Percentiles rank a stretch among this genome's conserved stretches.
These are phyloP conservation scores for Golubevia sp. DNA, from an alignment of 1,284 basidiomycete species.

Conservation along the genomic window DNA sequence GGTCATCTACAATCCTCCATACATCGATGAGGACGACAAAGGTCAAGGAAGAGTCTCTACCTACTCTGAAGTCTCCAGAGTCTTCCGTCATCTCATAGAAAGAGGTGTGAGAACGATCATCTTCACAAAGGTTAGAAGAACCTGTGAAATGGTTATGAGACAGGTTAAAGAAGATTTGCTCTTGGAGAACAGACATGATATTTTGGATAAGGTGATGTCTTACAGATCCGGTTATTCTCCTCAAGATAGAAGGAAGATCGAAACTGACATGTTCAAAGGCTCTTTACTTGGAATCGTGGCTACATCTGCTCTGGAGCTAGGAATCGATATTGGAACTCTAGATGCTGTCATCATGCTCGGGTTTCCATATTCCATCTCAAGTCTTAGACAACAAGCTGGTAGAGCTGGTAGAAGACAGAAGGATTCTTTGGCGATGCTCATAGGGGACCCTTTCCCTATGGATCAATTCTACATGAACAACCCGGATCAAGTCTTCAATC, in stretches of 20 bases:
- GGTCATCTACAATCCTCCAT: constrained; percentile 66
- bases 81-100: constrained; percentile 82
- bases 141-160: constrained; percentile 83
- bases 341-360: constrained; percentile 89
- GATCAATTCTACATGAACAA: constrained; percentile 79
- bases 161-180: constrained; percentile 74
- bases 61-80: constrained; percentile 72
- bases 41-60: constrained; percentile 70
- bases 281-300: constrained; percentile 81
- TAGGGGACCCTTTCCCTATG: constrained; percentile 74
- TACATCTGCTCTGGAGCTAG: constrained; percentile 86
- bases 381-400: constrained; percentile 83
- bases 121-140: constrained; percentile 84
- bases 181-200: constrained; percentile 75
- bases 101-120: constrained; percentile 80
- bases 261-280: constrained; percentile 83
- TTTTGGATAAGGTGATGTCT: constrained; percentile 77
- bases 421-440: constrained; percentile 79
- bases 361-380: constrained; percentile 71
- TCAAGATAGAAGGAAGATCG: constrained; percentile 80
- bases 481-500: constrained; percentile 54
- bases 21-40: constrained; percentile 69
- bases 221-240: constrained; percentile 77
- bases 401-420: constrained; percentile 80
- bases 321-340: constrained; percentile 84